phyloP scores from a whole-genome alignment of 2,329 filamentous ascomycete species.

The Neopestalotiopsis rosae region DNA sequence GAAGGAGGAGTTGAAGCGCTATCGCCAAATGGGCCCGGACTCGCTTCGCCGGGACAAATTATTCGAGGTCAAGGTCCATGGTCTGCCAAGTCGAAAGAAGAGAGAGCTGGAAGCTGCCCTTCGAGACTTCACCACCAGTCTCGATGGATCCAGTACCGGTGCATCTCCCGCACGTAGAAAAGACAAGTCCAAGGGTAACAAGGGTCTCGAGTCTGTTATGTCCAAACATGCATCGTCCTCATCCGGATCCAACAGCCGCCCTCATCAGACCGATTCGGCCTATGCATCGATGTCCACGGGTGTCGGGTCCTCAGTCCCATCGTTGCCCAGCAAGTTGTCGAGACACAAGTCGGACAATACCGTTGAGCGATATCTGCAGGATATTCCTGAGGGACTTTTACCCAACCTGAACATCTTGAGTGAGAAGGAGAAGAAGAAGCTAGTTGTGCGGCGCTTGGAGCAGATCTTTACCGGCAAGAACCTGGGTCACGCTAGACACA shows the following conservation, averaged over 20 bases:
- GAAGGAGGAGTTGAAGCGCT: constrained; percentile 74
- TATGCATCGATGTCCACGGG: constrained; percentile 71
- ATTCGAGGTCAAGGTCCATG: constrained; percentile 83
- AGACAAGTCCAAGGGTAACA: constrained; percentile 43
- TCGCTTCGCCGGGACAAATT: constrained; percentile 76
- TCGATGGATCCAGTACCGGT: constrained; percentile 56
- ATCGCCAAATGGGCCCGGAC: constrained; percentile 70
- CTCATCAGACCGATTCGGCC: constrained; percentile 62
- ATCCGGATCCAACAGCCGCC: constrained; percentile 52
- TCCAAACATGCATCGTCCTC: constrained; percentile 59
- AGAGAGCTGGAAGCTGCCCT: constrained; percentile 77
- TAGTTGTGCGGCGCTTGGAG: constrained; percentile 78
- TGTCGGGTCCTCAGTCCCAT: constrained; percentile 48
- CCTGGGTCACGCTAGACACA: constrained; percentile 42
- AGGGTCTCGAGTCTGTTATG: constrained; percentile 48
- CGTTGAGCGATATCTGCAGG: constrained; percentile 72
- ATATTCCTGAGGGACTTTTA: constrained; percentile 73
- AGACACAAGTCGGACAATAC: constrained; percentile 56
- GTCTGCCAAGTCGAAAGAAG: constrained; percentile 74
- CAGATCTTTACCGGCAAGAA: constrained; percentile 81
- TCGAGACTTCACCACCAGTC: constrained; percentile 69
- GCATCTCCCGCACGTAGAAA: constrained; percentile 46
- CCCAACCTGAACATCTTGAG: constrained; percentile 67
- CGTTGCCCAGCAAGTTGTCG: constrained; percentile 38
- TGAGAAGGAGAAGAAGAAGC: constrained; percentile 75